phyloP scores from a whole-genome alignment of 257 asterid genomes.

The Solanum piurae region DNA sequence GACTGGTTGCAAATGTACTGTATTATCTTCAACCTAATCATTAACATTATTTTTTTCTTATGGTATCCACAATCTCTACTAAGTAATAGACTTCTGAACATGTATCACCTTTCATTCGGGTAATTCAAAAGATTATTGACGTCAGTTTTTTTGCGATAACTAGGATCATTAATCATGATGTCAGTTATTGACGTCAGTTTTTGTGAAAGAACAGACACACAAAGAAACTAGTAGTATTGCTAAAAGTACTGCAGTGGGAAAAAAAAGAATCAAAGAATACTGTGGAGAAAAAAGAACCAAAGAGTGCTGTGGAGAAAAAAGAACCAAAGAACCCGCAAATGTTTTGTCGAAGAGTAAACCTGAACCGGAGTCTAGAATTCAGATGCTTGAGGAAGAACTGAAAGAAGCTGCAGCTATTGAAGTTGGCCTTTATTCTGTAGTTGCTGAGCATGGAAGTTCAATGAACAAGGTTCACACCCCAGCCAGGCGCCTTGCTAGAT shows the following conservation, averaged over 20 bases:
- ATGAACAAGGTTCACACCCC: constrained; percentile 74
- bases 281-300: not conserved
- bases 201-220: constrained; percentile 11
- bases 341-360: constrained; percentile 21
- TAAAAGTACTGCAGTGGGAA: not conserved
- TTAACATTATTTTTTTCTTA: no score
- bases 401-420: constrained; percentile 76
- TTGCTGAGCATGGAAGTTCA: constrained; percentile 81
- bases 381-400: constrained; percentile 78
- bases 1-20: no score
- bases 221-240: constrained; percentile 11
- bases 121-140: no score
- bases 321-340: not conserved
- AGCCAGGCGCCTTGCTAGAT: constrained; percentile 76
- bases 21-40: no score
- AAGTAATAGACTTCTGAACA: no score
- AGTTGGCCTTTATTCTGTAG: constrained; percentile 62
- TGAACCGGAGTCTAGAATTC: constrained; percentile 36
- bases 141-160: no score
- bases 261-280: not conserved
- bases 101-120: no score
- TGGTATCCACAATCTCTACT: no score
- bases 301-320: not conserved
- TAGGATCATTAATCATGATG: no score
- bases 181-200: no score